Conservation (phyloP, 345 rosid species). For the Populus tremula region DNA sequence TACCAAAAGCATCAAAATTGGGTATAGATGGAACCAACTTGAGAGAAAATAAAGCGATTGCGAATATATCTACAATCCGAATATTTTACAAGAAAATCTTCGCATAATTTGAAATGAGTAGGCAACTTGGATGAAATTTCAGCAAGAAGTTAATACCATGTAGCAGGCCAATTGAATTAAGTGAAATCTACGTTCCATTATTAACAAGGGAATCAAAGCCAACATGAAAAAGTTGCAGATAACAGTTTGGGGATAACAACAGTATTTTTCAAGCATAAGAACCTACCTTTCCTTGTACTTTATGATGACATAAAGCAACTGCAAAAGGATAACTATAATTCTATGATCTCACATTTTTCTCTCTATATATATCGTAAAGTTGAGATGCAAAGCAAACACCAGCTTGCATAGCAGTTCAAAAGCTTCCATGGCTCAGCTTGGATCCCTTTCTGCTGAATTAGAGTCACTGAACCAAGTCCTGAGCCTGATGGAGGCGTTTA, state of each 20-base stretch:
- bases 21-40: not conserved
- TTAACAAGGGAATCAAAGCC: not conserved
- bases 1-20: too few species aligned
- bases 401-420: not conserved
- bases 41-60: not conserved
- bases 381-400: not conserved
- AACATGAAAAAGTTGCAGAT: not conserved
- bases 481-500: slow-evolving; percentile 52
- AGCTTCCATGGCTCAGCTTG: slow-evolving; percentile 39
- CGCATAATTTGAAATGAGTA: too few species aligned
- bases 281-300: slow-evolving; percentile 17
- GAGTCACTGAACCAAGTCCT: slow-evolving; percentile 49
- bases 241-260: not conserved
- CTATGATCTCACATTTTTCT: not conserved
- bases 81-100: not conserved
- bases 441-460: slow-evolving; percentile 33
- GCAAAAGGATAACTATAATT: not conserved
- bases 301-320: slow-evolving; percentile 11
- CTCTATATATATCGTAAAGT: slow-evolving; percentile 6
- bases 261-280: slow-evolving; percentile 25
- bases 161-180: too few species aligned
- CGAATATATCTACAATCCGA: not conserved
- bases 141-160: too few species aligned
- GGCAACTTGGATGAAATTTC: too few species aligned
- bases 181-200: not conserved